Evolutionary conservation across 129 eudicot species (phyloP).

Genomic region (Apium graveolens): DNA sequence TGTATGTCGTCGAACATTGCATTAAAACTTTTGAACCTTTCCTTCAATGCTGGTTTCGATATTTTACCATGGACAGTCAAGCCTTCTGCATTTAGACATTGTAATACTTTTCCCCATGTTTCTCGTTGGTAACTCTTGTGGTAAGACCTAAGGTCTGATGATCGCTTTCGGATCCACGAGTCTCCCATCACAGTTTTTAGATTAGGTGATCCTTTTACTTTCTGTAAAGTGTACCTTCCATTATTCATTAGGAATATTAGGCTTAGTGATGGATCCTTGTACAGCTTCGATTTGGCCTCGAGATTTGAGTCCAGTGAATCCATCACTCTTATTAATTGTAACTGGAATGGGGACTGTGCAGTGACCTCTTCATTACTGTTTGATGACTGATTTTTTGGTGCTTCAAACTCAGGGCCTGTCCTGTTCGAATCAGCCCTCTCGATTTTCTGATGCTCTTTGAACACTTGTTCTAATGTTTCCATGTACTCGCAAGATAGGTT

Average conservation of each 20-base stretch:
- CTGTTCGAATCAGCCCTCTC: conserved; percentile 39
- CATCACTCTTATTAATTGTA: conserved; percentile 40
- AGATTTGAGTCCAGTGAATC: conserved; percentile 49
- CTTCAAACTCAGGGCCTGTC: conserved; percentile 21
- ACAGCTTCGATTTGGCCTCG: conserved; percentile 49
- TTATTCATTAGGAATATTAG: conserved; percentile 79
- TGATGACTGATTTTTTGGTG: background rate
- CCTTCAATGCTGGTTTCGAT: conserved; percentile 67
- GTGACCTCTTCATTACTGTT: background rate
- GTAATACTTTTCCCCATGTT: conserved; percentile 59
- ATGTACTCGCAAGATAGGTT: conserved; percentile 59
- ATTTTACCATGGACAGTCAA: conserved; percentile 59
- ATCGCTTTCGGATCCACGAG: conserved; percentile 49
- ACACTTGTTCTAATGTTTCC: conserved; percentile 60
- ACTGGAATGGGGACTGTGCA: conserved; percentile 40
- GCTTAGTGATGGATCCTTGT: conserved; percentile 48
- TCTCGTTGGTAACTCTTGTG: conserved; percentile 70
- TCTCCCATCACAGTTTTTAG: conserved; percentile 42
- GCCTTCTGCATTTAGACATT: conserved; percentile 55
- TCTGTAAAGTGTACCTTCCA: conserved; percentile 67
- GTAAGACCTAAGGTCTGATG: conserved; percentile 47
- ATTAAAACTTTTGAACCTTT: conserved; percentile 73
- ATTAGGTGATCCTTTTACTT: conserved; percentile 46
- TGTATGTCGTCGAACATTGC: conserved; percentile 71
- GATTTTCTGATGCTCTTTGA: conserved; percentile 42